phyloP scores from a whole-genome alignment of 768 basidiomycete genomes.

The Trametes coccinea region DNA sequence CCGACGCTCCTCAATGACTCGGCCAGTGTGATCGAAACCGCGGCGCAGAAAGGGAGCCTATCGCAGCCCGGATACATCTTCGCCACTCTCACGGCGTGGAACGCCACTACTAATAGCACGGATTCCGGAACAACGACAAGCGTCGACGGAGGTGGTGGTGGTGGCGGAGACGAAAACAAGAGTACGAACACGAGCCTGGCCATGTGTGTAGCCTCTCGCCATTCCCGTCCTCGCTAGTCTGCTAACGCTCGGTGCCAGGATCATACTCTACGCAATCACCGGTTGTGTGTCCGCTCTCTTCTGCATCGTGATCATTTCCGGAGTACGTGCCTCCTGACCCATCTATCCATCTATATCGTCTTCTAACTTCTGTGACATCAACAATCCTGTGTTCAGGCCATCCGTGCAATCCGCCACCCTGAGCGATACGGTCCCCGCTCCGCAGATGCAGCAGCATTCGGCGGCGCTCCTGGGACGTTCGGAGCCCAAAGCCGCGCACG shows the following conservation, averaged over 20 bases:
- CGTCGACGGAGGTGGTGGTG: constrained; percentile 13
- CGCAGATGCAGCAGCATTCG: constrained; percentile 28
- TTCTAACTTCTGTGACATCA: neutral
- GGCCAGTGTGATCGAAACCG: constrained; percentile 41
- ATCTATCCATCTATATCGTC: neutral
- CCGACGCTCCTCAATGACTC: constrained; percentile 61
- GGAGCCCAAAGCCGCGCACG: constrained; percentile 66
- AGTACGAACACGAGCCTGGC: constrained; percentile 47
- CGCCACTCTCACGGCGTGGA: constrained; percentile 65
- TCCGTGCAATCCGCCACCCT: constrained; percentile 82
- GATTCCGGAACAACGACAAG: constrained; percentile 27
- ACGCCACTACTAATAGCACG: constrained; percentile 48
- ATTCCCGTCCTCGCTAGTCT: neutral
- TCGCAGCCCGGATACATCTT: constrained; percentile 62
- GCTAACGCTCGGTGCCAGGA: constrained; percentile 44
- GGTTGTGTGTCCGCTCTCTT: constrained; percentile 87
- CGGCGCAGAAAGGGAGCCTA: constrained; percentile 45
- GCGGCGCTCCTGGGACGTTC: constrained; percentile 32
- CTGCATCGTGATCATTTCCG: constrained; percentile 80
- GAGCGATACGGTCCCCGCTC: constrained; percentile 86
- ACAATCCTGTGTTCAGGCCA: constrained; percentile 48
- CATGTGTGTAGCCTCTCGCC: constrained; percentile 52
- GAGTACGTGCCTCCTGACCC: constrained; percentile 47
- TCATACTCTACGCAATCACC: constrained; percentile 83
- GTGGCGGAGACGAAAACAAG: neutral